Evolutionary conservation across 1,284 basidiomycete genomes (phyloP).

Genomic region (Marasmius tenuissimus): DNA sequence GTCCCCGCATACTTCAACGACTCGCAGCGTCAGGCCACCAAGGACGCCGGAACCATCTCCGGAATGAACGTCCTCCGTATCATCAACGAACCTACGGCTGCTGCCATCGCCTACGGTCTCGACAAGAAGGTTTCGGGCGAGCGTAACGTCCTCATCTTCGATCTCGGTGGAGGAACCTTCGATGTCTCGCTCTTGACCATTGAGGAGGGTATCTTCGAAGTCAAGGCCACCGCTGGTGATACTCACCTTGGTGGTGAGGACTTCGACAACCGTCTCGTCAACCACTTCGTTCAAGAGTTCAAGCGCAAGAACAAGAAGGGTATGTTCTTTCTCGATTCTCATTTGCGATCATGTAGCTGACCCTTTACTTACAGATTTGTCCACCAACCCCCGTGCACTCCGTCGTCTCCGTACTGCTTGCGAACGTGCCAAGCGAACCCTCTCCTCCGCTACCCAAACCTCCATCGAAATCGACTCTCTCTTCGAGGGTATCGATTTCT

Average conservation of each 20-base stretch:
- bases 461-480: conserved; percentile 98
- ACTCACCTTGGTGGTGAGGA: conserved; percentile 88
- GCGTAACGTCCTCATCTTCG: conserved; percentile 84
- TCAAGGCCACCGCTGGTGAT: conserved; percentile 79
- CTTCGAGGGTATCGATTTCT: conserved; percentile 98
- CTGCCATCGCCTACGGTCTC: conserved; percentile 67
- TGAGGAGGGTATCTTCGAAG: conserved; percentile 78
- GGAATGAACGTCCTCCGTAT: conserved; percentile 73
- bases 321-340: conserved; percentile 1
- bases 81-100: conserved; percentile 69
- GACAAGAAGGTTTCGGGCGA: conserved; percentile 70
- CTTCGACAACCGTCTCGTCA: conserved; percentile 89
- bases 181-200: conserved; percentile 79
- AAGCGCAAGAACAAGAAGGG: conserved; percentile 21
- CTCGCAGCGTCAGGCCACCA: conserved; percentile 80
- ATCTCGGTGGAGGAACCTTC: conserved; percentile 85
- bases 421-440: conserved; percentile 98
- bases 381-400: conserved; percentile 91
- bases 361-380: conserved; percentile 59
- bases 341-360: not conserved
- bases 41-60: conserved; percentile 77
- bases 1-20: conserved; percentile 67
- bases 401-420: conserved; percentile 97
- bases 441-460: conserved; percentile 95
- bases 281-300: conserved; percentile 42